These are phyloP conservation scores for Vitis hybrid DNA, from an alignment of 177 flowering plant genomes.

Conservation along the genomic window DNA sequence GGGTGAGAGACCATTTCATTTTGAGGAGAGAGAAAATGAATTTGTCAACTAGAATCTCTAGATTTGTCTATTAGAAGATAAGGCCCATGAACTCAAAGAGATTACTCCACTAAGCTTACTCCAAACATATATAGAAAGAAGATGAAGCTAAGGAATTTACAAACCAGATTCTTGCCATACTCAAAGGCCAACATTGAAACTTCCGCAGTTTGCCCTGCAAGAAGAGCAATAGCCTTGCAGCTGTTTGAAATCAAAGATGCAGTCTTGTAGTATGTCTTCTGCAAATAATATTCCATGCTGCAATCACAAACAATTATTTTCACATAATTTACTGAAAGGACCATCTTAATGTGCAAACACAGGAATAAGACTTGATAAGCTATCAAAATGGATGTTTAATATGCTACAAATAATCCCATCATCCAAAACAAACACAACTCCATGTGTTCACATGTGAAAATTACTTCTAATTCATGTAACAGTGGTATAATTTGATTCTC, in stretches of 20 bases:
- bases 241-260: constrained; percentile 94
- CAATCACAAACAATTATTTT: constrained; percentile 20
- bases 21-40: too few relatives aligned
- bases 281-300: constrained; percentile 96
- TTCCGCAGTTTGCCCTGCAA: constrained; percentile 89
- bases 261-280: constrained; percentile 95
- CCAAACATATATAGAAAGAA: neutral
- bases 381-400: neutral
- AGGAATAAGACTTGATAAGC: neutral
- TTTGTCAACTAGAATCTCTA: too few relatives aligned
- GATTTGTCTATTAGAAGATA: too few relatives aligned
- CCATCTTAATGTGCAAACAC: neutral
- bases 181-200: constrained; percentile 83
- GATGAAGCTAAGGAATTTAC: constrained; percentile 22
- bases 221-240: constrained; percentile 93
- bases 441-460: neutral
- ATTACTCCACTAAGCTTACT: neutral
- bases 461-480: too few relatives aligned
- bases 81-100: neutral
- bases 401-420: neutral
- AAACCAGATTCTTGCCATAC: constrained; percentile 89
- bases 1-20: too few relatives aligned
- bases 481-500: too few relatives aligned
- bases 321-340: neutral
- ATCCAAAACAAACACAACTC: neutral